Evolutionary conservation across 1,284 basidiomycete genomes (phyloP), one percentile per base, ranked within the genome.

Genomic region (Leccinum pallidistipes): DNA sequence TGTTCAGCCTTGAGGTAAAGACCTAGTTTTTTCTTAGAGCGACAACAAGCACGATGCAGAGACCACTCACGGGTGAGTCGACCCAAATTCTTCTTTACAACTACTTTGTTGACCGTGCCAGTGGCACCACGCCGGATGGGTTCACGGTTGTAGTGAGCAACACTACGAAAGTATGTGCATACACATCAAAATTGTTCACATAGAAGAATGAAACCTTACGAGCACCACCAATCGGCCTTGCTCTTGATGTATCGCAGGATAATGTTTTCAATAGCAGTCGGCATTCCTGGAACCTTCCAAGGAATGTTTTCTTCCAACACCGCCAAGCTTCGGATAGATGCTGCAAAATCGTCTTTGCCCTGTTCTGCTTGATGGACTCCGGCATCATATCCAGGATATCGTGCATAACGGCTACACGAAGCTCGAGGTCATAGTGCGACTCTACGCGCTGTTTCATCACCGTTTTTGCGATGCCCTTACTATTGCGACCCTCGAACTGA

Each of bases 181-280:
- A 40, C 36, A 32, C 24, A 24, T 24, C 24, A 24, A 24, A 24
- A 24, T 24, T 6, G 5, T 58, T 57, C 29, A 59, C 31, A 31
- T 29, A n/a, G 31, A 55, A 51, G 34, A 34, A 51, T 7, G 32
- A 53, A 31, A 32, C 88, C 91, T 64, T 84, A 94, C 77, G 94
- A 97, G 67, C 92, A 93, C 95, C 96, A 99, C 24, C 24, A 24
- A 75, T 99, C 97, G 10, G 95, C 92, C 83, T 99, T 99, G 78
- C 90, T 92, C 85, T 99, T 99, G 85, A 99, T 96, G 79, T 99
- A 99, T 57, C 97, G 91, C 53, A 99, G 78, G 68, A 99, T 98
- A 76, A 99, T 97, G 76, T 99, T 99, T 10, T 29, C 29, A 1
- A 29, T 29, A 29, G 29, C 29, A 29, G 7, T 29, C 29, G 29